These are phyloP conservation scores for Phyllostachys edulis DNA, from an alignment of 176 grass and related monocot species.

Conservation along the genomic window DNA sequence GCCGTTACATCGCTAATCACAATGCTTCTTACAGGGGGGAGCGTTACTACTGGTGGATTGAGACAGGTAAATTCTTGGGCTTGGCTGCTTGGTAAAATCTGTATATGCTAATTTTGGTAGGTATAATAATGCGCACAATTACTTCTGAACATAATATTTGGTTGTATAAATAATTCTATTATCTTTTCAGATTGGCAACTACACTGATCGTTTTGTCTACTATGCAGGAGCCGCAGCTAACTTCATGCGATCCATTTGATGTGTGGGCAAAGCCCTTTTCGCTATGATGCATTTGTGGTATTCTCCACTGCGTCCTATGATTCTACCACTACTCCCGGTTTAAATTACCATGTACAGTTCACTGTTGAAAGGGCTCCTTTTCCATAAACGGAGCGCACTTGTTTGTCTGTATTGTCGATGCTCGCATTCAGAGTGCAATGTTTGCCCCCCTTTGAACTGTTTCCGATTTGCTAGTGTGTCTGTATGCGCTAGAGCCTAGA, in stretches of 20 bases:
- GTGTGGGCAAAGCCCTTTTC: constrained; percentile 87
- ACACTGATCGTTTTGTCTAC: constrained; percentile 9
- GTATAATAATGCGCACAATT: neutral
- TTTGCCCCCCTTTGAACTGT: neutral
- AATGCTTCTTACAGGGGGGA: constrained; percentile 83
- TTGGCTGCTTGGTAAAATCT: neutral
- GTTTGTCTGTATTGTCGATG: neutral
- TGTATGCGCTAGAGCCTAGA: neutral
- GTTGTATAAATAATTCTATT: neutral
- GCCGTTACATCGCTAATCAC: constrained; percentile 65
- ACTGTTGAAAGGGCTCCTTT: neutral
- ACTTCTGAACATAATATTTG: neutral
- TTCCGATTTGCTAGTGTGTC: neutral
- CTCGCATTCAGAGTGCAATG: neutral
- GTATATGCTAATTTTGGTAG: neutral
- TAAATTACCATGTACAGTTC: constrained; percentile 33
- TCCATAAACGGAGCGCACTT: constrained; percentile 21
- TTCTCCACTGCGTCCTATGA: neutral
- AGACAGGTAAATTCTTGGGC: constrained; percentile 62
- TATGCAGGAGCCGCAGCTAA: constrained; percentile 90
- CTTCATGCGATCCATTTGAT: constrained; percentile 63
- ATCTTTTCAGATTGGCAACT: constrained; percentile 20
- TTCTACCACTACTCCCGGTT: neutral
- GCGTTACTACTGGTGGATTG: constrained; percentile 51
- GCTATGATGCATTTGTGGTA: constrained; percentile 39